Evolutionary conservation across 768 basidiomycete genomes (phyloP).

Genomic region (Trametes coccinea): DNA sequence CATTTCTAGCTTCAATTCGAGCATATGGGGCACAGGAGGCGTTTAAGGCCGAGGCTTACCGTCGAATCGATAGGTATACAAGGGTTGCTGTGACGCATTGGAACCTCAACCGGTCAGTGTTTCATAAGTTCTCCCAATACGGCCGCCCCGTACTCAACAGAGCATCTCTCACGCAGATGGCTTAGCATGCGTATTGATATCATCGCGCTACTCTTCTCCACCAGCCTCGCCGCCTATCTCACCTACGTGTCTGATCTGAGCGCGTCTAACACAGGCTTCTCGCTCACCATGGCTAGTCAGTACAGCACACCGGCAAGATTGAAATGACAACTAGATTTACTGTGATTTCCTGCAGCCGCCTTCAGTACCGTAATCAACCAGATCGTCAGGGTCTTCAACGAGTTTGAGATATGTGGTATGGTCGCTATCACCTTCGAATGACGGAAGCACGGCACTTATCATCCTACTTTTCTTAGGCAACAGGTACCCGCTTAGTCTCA

Average conservation of each 20-base stretch:
- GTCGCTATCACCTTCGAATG: background rate
- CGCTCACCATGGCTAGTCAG: slow-evolving; percentile 41
- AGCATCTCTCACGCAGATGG: slow-evolving; percentile 36
- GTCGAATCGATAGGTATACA: slow-evolving; percentile 48
- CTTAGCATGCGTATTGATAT: slow-evolving; percentile 52
- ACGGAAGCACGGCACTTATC: background rate
- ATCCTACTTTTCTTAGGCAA: slow-evolving; percentile 56
- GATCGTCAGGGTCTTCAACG: slow-evolving; percentile 43
- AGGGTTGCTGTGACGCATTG: slow-evolving; percentile 42
- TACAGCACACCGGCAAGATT: background rate
- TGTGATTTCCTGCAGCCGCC: slow-evolving; percentile 32
- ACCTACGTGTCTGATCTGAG: slow-evolving; percentile 42
- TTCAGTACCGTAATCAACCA: slow-evolving; percentile 55
- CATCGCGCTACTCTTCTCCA: slow-evolving; percentile 48
- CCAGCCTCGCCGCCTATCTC: slow-evolving; percentile 49
- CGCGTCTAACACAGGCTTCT: slow-evolving; percentile 40
- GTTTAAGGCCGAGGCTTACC: slow-evolving; percentile 41
- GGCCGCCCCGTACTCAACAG: too few species aligned
- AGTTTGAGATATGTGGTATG: slow-evolving; percentile 43
- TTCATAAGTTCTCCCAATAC: too few species aligned
- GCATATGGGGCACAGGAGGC: slow-evolving; percentile 53
- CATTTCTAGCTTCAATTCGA: slow-evolving; percentile 42
- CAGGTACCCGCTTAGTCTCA: slow-evolving; percentile 13
- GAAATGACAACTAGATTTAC: background rate
- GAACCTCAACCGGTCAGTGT: slow-evolving; percentile 38